phyloP scores from a whole-genome alignment of 23 red algal genomes.

The Cyanidioschyzon merolae region DNA sequence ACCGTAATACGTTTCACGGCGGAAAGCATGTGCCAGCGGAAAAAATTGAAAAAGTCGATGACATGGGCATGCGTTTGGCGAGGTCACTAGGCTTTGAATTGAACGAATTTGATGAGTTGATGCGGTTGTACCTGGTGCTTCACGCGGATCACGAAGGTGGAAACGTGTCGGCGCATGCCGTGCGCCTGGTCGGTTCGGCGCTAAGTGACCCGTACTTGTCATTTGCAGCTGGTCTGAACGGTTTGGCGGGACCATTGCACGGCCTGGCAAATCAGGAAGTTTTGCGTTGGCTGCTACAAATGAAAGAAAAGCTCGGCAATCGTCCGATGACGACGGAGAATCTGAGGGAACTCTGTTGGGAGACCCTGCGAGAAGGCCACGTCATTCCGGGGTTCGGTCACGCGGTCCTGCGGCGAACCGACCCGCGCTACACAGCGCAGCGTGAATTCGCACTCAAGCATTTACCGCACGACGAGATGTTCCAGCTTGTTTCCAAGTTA shows the following conservation, averaged over 20 bases:
- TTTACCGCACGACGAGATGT: slow-evolving; percentile 77
- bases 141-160: slow-evolving; percentile 97
- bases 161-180: slow-evolving; percentile 83
- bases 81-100: slow-evolving; percentile 83
- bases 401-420: slow-evolving; percentile 81
- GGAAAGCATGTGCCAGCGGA: slow-evolving; percentile 37
- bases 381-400: slow-evolving; percentile 97
- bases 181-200: slow-evolving; percentile 85
- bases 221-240: slow-evolving; percentile 72
- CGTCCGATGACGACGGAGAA: slow-evolving; percentile 48
- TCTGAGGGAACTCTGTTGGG: slow-evolving; percentile 73
- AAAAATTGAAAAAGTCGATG: slow-evolving; percentile 20
- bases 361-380: slow-evolving; percentile 75
- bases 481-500: slow-evolving; percentile 73
- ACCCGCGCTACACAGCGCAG: slow-evolving; percentile 87
- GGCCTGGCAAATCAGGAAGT: slow-evolving; percentile 97
- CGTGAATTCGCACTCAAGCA: slow-evolving; percentile 92
- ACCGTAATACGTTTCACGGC: slow-evolving; percentile 57
- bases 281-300: slow-evolving; percentile 53
- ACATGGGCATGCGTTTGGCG: slow-evolving; percentile 60
- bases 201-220: slow-evolving; percentile 73
- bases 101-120: slow-evolving; percentile 73
- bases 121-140: slow-evolving; percentile 89
- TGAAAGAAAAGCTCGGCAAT: slow-evolving; percentile 44
- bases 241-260: slow-evolving; percentile 85